Conservation (phyloP, 257 asterid genomes). For the Penstemon eatonii region DNA sequence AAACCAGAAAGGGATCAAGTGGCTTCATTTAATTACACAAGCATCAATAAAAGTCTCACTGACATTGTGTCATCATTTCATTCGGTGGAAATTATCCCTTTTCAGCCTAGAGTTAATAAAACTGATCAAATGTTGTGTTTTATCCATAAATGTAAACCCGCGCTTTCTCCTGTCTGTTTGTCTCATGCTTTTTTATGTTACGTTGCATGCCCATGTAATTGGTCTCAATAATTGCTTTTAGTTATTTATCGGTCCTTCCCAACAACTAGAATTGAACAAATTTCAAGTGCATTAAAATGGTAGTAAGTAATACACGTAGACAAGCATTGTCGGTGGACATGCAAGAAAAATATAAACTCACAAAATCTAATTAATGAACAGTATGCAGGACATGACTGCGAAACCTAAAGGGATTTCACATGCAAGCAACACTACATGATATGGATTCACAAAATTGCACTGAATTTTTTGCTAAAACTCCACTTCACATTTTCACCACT, state of each 20-base stretch:
- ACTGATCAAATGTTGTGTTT: not conserved
- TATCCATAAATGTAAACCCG: not conserved
- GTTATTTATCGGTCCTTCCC: not conserved
- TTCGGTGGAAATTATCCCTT: constrained; percentile 13
- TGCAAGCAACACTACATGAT: not conserved
- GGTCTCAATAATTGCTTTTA: no score
- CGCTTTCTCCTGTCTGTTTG: no score
- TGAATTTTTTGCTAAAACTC: not conserved
- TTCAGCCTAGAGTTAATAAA: constrained; percentile 22
- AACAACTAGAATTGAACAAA: constrained; percentile 19
- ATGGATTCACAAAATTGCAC: constrained; percentile 6
- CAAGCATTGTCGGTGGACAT: constrained; percentile 17
- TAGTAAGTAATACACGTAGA: constrained; percentile 18
- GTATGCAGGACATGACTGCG: not conserved
- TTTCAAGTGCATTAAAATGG: constrained; percentile 26
- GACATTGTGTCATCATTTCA: constrained; percentile 13
- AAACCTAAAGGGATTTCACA: not conserved
- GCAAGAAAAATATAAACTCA: constrained; percentile 6
- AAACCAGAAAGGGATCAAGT: constrained; percentile 4
- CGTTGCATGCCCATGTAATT: no score
- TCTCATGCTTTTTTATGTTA: no score
- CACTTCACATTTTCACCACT: constrained; percentile 20
- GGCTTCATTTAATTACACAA: constrained; percentile 20
- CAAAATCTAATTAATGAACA: constrained; percentile 10
- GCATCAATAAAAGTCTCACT: constrained; percentile 5